These are phyloP conservation scores for Colletotrichum tropicale DNA, from an alignment of 2,329 filamentous ascomycete species.

Conservation along the genomic window DNA sequence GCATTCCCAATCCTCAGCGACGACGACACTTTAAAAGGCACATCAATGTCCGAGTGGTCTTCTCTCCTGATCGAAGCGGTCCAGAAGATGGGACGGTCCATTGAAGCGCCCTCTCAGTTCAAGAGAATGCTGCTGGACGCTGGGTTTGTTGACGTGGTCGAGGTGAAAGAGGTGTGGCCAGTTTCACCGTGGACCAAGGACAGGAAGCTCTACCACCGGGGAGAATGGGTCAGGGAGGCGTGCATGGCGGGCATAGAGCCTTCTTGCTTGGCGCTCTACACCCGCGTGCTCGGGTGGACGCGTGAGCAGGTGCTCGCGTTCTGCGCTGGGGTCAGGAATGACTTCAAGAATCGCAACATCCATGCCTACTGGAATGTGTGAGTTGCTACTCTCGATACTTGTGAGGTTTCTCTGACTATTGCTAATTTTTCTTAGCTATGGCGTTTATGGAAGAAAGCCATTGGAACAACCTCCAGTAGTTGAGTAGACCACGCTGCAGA, in stretches of 20 bases:
- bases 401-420: too few relatives aligned
- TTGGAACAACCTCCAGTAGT: too few relatives aligned
- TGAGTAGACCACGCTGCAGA: too few relatives aligned
- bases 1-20: not conserved
- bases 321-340: conserved; percentile 35
- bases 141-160: conserved; percentile 48
- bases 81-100: not conserved
- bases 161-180: conserved; percentile 53
- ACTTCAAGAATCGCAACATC: conserved; percentile 33
- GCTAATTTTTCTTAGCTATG: not conserved
- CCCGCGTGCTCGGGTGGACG: conserved; percentile 35
- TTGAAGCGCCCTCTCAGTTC: conserved; percentile 25
- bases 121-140: conserved; percentile 44
- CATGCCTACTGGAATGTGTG: conserved; percentile 44
- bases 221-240: conserved; percentile 28
- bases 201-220: conserved; percentile 53
- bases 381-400: conserved; percentile 6
- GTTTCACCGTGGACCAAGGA: conserved; percentile 55
- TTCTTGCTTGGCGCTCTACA: conserved; percentile 36
- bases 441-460: not conserved
- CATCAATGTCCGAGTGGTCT: not conserved
- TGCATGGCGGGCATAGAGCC: conserved; percentile 34
- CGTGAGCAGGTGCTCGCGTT: conserved; percentile 35
- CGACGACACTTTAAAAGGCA: not conserved
- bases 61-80: not conserved